A percentile compares a stretch with the other conserved stretches of the same genome.
Conservation (phyloP, 2,329 filamentous ascomycete species). For the Sarocladium kiliense region DNA sequence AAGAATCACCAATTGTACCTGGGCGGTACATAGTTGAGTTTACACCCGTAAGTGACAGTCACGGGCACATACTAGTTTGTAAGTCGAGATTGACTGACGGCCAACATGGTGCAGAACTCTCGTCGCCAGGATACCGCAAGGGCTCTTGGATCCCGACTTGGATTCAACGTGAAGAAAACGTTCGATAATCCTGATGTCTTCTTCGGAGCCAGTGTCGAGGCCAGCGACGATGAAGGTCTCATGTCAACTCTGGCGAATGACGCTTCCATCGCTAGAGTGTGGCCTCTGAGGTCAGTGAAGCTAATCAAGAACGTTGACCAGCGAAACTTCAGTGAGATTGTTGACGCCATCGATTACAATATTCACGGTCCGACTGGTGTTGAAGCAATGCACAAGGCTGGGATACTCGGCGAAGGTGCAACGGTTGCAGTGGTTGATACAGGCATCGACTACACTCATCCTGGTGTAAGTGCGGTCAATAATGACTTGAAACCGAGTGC, state of each 20-base stretch:
- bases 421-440: slow-evolving; percentile 22
- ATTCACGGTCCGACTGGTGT: slow-evolving; percentile 21
- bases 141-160: neutral
- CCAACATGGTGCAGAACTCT: neutral
- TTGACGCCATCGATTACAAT: slow-evolving; percentile 15
- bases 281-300: slow-evolving; percentile 12
- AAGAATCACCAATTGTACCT: no score
- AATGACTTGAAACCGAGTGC: no score
- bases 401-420: slow-evolving; percentile 18
- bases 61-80: no score
- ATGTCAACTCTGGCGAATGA: slow-evolving; percentile 14
- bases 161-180: slow-evolving; percentile 10
- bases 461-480: slow-evolving; percentile 9
- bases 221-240: slow-evolving; percentile 5
- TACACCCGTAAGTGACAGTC: no score
- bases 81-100: no score
- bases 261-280: slow-evolving; percentile 17
- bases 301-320: neutral
- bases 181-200: slow-evolving; percentile 15
- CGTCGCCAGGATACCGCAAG: neutral
- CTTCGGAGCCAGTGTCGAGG: slow-evolving; percentile 18
- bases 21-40: no score
- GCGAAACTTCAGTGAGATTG: slow-evolving; percentile 1
- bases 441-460: slow-evolving; percentile 20
- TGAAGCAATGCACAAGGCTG: slow-evolving; percentile 17